Conservation (phyloP, 345 rosid species). For the Euphorbia pulcherrima region DNA sequence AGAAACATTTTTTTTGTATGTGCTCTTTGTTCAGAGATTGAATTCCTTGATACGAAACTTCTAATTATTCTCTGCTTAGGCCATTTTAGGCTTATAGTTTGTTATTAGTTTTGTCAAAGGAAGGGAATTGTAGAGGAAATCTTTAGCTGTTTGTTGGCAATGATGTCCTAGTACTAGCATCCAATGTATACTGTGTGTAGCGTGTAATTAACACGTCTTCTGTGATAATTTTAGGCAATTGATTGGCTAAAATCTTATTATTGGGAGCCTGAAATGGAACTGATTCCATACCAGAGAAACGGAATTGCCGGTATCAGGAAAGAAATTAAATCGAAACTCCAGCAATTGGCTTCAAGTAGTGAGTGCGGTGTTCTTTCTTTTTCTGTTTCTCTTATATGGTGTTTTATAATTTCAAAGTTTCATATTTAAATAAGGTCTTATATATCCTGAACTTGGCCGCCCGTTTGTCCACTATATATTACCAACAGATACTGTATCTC, state of each 20-base stretch:
- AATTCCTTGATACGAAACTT: neutral
- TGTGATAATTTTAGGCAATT: slow-evolving; percentile 55
- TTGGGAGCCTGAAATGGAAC: slow-evolving; percentile 73
- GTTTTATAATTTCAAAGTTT: neutral
- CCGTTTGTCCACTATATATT: no score
- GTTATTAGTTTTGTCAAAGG: neutral
- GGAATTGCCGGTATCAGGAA: slow-evolving; percentile 43
- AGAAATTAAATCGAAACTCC: slow-evolving; percentile 62
- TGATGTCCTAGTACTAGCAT: no score
- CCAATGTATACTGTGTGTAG: neutral
- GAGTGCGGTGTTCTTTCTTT: slow-evolving; percentile 12
- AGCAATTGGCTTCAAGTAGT: slow-evolving; percentile 49
- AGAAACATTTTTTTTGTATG: neutral
- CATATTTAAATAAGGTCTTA: no score
- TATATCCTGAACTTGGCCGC: no score
- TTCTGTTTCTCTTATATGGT: neutral
- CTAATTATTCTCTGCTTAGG: neutral
- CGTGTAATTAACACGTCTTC: neutral
- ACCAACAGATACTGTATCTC: no score
- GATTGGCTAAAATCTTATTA: slow-evolving; percentile 76
- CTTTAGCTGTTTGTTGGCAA: neutral
- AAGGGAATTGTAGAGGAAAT: neutral
- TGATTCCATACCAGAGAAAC: slow-evolving; percentile 52
- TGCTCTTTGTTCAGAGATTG: neutral
- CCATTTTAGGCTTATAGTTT: neutral